Evolutionary conservation across 78 protist genomes (phyloP).

Genomic region (Cavenderia fasciculata): DNA sequence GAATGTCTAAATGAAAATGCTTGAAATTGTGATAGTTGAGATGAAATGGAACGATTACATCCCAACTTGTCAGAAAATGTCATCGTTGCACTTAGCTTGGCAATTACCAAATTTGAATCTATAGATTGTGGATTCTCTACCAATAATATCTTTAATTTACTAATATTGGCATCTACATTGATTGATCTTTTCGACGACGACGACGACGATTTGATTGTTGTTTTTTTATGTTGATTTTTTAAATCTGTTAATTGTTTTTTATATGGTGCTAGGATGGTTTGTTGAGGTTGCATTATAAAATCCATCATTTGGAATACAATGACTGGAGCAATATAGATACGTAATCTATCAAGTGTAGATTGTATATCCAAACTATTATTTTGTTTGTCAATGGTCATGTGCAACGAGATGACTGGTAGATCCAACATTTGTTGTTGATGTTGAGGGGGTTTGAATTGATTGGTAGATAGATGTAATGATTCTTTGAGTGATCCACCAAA

Average conservation of each 20-base stretch:
- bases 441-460: not conserved
- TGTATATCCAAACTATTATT: not conserved
- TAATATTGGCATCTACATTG: conserved; percentile 3
- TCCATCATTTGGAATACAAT: conserved; percentile 20
- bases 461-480: not conserved
- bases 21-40: conserved; percentile 3
- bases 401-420: conserved; percentile 5
- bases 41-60: not conserved
- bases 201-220: not conserved
- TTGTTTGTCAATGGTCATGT: conserved; percentile 1
- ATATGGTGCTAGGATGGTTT: no score
- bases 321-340: conserved; percentile 38
- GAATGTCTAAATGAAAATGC: conserved; percentile 53
- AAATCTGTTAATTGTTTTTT: not conserved
- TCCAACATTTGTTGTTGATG: not conserved
- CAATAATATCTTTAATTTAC: conserved; percentile 33
- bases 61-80: conserved; percentile 22
- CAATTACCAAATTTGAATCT: conserved; percentile 33
- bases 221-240: not conserved
- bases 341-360: conserved; percentile 30
- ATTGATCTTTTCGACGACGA: not conserved
- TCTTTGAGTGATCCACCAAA: conserved; percentile 33
- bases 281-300: no score
- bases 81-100: not conserved
- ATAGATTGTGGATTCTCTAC: conserved; percentile 37